Conservation (phyloP, 768 basidiomycete genomes). For the Russula foetens region DNA sequence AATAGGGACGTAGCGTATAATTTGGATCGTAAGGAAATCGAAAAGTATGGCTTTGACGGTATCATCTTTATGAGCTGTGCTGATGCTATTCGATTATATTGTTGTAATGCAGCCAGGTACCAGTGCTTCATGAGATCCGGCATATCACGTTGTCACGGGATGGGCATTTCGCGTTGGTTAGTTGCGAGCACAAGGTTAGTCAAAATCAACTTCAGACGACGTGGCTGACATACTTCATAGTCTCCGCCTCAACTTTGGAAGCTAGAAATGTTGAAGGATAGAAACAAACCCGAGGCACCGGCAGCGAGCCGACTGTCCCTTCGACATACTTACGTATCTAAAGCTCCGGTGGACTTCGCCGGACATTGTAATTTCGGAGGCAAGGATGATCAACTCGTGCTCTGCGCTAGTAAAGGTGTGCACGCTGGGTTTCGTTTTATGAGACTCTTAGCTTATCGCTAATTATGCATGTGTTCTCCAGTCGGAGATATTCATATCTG, state of each 20-base stretch:
- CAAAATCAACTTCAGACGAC: background rate
- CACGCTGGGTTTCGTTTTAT: background rate
- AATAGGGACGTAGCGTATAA: slow-evolving; percentile 48
- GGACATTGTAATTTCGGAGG: slow-evolving; percentile 82
- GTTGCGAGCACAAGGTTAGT: slow-evolving; percentile 65
- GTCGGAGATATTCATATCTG: slow-evolving; percentile 81
- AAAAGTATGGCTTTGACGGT: slow-evolving; percentile 41
- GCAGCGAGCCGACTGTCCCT: slow-evolving; percentile 25
- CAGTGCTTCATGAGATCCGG: slow-evolving; percentile 64
- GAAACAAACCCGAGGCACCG: slow-evolving; percentile 31
- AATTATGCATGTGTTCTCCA: slow-evolving; percentile 24
- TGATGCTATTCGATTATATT: slow-evolving; percentile 12
- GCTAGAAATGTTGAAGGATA: slow-evolving; percentile 54
- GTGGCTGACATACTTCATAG: slow-evolving; percentile 27
- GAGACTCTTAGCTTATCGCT: background rate
- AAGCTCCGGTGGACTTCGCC: slow-evolving; percentile 59
- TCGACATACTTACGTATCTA: slow-evolving; percentile 71
- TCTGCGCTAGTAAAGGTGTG: slow-evolving; percentile 69
- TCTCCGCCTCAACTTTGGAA: slow-evolving; percentile 76
- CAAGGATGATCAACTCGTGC: slow-evolving; percentile 65
- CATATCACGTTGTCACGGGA: slow-evolving; percentile 58
- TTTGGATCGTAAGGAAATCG: slow-evolving; percentile 51
- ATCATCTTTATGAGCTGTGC: background rate
- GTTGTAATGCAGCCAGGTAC: slow-evolving; percentile 45
- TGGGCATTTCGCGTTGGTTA: slow-evolving; percentile 56